phyloP scores from a whole-genome alignment of 352 stramenopile genomes.

The Phytophthora hibernalis region DNA sequence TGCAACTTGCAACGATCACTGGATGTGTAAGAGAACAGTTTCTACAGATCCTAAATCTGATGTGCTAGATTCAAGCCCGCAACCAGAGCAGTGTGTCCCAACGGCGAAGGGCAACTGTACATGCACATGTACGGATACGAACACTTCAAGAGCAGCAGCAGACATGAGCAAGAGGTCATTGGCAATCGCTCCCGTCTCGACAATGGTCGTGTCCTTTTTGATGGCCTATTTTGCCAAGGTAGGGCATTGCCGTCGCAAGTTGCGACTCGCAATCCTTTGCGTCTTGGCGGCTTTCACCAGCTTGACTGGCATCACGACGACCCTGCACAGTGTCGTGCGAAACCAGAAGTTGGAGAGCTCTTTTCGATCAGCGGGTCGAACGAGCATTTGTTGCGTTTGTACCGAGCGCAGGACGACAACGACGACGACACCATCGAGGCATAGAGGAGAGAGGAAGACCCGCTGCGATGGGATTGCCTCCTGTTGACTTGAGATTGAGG shows the following conservation, averaged over 20 bases:
- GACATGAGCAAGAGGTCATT: not conserved
- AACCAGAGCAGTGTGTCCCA: slow-evolving; percentile 2
- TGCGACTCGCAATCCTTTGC: no score
- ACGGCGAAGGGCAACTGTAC: no score
- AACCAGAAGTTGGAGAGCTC: slow-evolving; percentile 14
- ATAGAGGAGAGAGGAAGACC: slow-evolving; percentile 15
- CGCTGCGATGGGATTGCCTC: slow-evolving; percentile 10
- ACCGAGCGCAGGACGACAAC: not conserved
- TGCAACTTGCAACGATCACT: slow-evolving; percentile 1
- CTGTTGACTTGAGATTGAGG: no score
- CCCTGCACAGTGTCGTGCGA: slow-evolving; percentile 16
- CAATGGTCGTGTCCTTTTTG: slow-evolving; percentile 11
- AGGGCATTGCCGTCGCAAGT: no score
- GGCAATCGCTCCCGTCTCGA: not conserved
- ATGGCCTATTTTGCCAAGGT: no score
- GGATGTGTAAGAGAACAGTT: slow-evolving; percentile 4
- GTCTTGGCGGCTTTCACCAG: slow-evolving; percentile 12
- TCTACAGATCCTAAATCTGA: slow-evolving; percentile 15
- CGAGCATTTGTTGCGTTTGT: slow-evolving; percentile 4
- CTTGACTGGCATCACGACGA: slow-evolving; percentile 3
- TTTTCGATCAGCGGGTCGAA: slow-evolving; percentile 13
- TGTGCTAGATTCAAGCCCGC: not conserved
- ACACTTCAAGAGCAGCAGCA: not conserved
- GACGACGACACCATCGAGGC: not conserved
- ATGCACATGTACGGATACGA: not conserved